These are phyloP conservation scores for Aspergillus diversus DNA, from an alignment of 495 filamentous ascomycete genomes.

Conservation along the genomic window DNA sequence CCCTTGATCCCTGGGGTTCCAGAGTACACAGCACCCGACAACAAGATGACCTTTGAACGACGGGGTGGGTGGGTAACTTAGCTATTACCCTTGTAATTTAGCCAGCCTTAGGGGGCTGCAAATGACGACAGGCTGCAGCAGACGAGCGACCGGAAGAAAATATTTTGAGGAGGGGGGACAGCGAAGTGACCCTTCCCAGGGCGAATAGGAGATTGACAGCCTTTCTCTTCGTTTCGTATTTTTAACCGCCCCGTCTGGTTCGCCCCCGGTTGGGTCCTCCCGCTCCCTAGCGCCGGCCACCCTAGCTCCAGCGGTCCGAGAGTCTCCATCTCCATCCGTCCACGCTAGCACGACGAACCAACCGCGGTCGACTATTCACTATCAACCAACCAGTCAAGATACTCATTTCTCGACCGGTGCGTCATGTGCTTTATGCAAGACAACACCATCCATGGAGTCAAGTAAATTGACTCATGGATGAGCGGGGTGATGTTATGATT, in stretches of 20 bases:
- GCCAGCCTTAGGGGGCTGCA: not conserved
- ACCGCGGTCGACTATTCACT: not conserved
- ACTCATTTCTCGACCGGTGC: not conserved
- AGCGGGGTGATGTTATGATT: slow-evolving; percentile 12
- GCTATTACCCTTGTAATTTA: not conserved
- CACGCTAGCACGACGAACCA: slow-evolving; percentile 8
- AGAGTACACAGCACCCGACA: no score
- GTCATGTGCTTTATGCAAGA: slow-evolving; percentile 16
- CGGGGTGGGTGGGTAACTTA: no score
- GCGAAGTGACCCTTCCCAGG: not conserved
- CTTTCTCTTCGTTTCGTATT: not conserved
- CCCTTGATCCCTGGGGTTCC: not conserved
- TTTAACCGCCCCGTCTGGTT: not conserved
- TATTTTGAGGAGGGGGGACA: not conserved
- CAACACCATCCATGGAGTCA: slow-evolving; percentile 13
- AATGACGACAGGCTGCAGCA: slow-evolving; percentile 19
- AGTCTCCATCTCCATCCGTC: slow-evolving; percentile 4
- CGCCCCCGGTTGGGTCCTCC: slow-evolving; percentile 16
- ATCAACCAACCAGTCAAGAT: not conserved
- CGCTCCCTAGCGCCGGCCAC: slow-evolving; percentile 17
- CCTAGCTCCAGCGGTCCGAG: slow-evolving; percentile 13
- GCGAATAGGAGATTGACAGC: no score
- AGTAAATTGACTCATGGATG: slow-evolving; percentile 9
- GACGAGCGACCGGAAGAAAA: not conserved
- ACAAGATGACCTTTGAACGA: no score